phyloP scores from a whole-genome alignment of 768 basidiomycete species.

The Calocybe cyanea region DNA sequence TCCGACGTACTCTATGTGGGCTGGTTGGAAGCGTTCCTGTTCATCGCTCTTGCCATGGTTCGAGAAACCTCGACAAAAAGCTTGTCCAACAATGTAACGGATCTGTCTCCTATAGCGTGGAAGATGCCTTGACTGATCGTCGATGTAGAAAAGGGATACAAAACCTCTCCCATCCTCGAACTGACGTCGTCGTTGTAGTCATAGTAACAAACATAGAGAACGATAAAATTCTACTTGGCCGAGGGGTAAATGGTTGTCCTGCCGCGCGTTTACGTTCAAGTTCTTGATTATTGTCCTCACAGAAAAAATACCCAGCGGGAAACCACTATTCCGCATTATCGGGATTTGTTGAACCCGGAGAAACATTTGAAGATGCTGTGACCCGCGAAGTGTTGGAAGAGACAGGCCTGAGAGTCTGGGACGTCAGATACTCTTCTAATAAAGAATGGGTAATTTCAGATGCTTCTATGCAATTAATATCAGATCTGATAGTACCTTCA shows the following conservation, averaged over 20 bases:
- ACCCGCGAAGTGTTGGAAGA: slow-evolving; percentile 92
- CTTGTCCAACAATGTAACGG: slow-evolving; percentile 65
- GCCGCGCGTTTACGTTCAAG: neutral
- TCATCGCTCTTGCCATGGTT: slow-evolving; percentile 68
- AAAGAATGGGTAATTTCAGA: slow-evolving; percentile 71
- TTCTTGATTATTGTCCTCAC: slow-evolving; percentile 4
- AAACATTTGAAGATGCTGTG: slow-evolving; percentile 91
- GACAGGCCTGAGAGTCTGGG: slow-evolving; percentile 77
- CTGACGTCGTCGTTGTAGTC: slow-evolving; percentile 72
- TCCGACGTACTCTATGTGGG: slow-evolving; percentile 79
- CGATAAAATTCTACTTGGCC: slow-evolving; percentile 81
- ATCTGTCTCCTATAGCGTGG: slow-evolving; percentile 64
- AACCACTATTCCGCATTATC: slow-evolving; percentile 85
- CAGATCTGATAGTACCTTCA: slow-evolving; percentile 23
- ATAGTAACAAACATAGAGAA: slow-evolving; percentile 70
- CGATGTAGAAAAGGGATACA: no score
- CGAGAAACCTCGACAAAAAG: slow-evolving; percentile 52
- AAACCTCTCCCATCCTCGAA: no score
- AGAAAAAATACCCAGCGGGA: slow-evolving; percentile 55
- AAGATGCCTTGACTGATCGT: slow-evolving; percentile 36
- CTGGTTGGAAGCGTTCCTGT: slow-evolving; percentile 90
- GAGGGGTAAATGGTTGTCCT: slow-evolving; percentile 52
- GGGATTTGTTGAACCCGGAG: slow-evolving; percentile 91
- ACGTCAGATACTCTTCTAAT: slow-evolving; percentile 76
- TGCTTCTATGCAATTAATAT: neutral